These are phyloP conservation scores for Groenewaldozyma salmanticensis DNA, from an alignment of 805 yeast species.

Conservation along the genomic window DNA sequence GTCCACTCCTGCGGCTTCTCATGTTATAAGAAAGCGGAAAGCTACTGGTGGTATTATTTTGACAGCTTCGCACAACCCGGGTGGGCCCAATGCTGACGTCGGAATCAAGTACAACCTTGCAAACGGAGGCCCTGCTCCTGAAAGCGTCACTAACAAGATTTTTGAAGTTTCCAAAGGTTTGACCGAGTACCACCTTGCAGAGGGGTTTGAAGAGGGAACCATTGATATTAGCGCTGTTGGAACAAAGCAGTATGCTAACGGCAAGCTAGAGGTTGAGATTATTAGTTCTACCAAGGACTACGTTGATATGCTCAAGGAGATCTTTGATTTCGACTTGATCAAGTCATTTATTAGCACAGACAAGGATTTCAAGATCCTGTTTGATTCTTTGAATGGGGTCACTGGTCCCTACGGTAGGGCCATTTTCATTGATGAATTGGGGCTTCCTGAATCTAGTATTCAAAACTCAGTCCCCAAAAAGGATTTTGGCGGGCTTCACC, in stretches of 20 bases:
- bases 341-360: constrained; percentile 50
- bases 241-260: constrained; percentile 35
- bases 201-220: constrained; percentile 40
- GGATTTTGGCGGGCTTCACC: constrained; percentile 96
- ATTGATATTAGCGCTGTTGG: constrained; percentile 60
- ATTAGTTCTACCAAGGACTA: constrained; percentile 77
- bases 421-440: constrained; percentile 76
- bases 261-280: constrained; percentile 57
- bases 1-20: constrained; percentile 96
- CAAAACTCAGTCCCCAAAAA: constrained; percentile 76
- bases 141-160: constrained; percentile 80
- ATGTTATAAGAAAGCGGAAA: constrained; percentile 62
- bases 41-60: constrained; percentile 90
- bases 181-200: constrained; percentile 47
- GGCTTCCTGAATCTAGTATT: constrained; percentile 55
- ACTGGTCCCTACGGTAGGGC: constrained; percentile 93
- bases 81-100: constrained; percentile 85
- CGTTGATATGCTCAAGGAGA: constrained; percentile 65
- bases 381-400: constrained; percentile 89
- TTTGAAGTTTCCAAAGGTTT: constrained; percentile 57
- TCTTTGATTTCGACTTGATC: constrained; percentile 82
- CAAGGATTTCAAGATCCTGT: constrained; percentile 60
- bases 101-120: constrained; percentile 93
- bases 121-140: constrained; percentile 99
- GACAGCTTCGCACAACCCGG: constrained; percentile 97